Base-by-base conservation (phyloP, 1,284 basidiomycete species). In the Ganoderma sinense region DNA sequence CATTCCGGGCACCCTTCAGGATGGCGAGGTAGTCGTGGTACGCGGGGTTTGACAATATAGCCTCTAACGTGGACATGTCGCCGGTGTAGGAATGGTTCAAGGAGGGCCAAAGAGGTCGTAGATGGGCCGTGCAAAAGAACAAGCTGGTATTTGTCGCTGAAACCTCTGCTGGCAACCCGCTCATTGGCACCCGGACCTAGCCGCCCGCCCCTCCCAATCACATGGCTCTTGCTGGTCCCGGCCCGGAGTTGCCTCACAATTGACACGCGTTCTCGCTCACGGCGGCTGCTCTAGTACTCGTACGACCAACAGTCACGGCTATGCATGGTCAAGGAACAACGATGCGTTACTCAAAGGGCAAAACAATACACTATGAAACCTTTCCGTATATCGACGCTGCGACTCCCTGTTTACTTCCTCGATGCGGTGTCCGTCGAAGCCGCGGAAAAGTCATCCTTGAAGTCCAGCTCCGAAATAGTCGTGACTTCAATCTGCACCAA, bases 1-100 rank as follows among this genome's bases (percentile, higher is more conserved):
- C 97, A 82, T 98, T 99, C 40, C 97, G 89, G 40, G 96, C 95
- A 59, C 97, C 97, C 82, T 99, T 99, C 78, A 99, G 81, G 76
- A 99, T 92, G 29, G 95, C 91, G 60, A 99, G 88, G 73, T 94
- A 89, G 78, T 98, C 97, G 80, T 98, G 97, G 78, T 94, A 94
- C 14, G 87, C 88, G 14, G 97, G 97, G 76, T 92, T 85, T 53
- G 83, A 77, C 67, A 92, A 81, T 70, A 88, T 78, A 56, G 73
- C 78, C 29, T 78, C 72, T 67, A 86, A 74, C n/a, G 71, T 67
- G 41, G 77, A 76, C 75, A 78, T 78, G 18, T 36, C 45, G 40
- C 70, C 59, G 51, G 45, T 29, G 64, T 26, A 43, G 36, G 64
- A 40, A n/a, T 60, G 36, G 13, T 20, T n/a, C 36, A 14, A 62